These are phyloP conservation scores for Capronia americana DNA, from an alignment of 2,329 filamentous ascomycete genomes.

Conservation along the genomic window DNA sequence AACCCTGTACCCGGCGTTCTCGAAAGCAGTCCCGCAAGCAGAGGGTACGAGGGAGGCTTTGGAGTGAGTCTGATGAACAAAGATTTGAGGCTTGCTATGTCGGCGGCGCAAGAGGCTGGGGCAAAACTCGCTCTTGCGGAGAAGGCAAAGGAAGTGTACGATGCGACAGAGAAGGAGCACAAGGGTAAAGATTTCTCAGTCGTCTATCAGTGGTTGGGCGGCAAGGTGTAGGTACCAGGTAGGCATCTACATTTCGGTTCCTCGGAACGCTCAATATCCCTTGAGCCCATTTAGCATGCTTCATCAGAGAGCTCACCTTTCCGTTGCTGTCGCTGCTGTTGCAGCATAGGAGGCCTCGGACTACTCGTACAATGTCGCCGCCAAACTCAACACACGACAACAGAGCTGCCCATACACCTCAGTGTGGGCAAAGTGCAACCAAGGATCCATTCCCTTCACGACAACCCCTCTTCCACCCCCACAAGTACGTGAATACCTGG, in stretches of 20 bases:
- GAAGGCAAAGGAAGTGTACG: slow-evolving; percentile 71
- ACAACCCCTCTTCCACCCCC: no score
- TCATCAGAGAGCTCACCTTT: neutral
- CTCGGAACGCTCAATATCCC: neutral
- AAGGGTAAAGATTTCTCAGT: slow-evolving; percentile 81
- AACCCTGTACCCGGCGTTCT: slow-evolving; percentile 90
- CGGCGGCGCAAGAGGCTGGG: slow-evolving; percentile 71
- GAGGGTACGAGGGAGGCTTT: slow-evolving; percentile 80
- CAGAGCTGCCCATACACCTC: neutral
- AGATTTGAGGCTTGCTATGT: slow-evolving; percentile 74
- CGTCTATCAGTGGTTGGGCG: slow-evolving; percentile 62
- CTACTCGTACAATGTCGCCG: neutral
- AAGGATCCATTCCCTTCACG: neutral
- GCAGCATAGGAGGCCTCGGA: neutral
- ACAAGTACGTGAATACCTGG: no score
- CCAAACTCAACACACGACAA: neutral
- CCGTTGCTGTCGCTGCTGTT: neutral
- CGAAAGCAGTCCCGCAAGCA: slow-evolving; percentile 73
- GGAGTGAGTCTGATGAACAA: slow-evolving; percentile 81
- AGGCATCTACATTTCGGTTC: neutral
- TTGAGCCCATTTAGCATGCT: neutral
- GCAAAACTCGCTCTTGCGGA: slow-evolving; percentile 70
- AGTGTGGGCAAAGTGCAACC: neutral
- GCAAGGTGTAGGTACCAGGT: slow-evolving; percentile 34
- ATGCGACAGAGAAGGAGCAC: slow-evolving; percentile 66